Evolutionary conservation across 2,329 filamentous ascomycete species (phyloP).

Genomic region (Achaetomium macrosporum): DNA sequence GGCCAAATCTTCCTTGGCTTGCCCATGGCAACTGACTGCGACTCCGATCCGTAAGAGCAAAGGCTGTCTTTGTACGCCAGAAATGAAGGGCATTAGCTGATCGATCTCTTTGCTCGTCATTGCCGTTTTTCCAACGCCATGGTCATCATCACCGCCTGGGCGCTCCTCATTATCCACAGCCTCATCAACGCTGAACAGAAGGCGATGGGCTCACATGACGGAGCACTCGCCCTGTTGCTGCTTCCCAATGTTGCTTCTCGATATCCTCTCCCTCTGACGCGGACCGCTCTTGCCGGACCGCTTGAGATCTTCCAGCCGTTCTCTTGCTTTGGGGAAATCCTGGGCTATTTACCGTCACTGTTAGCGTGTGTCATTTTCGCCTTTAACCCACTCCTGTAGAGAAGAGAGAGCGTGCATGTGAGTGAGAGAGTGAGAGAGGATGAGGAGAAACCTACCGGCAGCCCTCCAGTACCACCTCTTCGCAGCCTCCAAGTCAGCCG

Average conservation of each 20-base stretch:
- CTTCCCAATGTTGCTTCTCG: conserved; percentile 72
- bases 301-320: conserved; percentile 88
- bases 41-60: too few relatives aligned
- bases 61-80: too few relatives aligned
- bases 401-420: conserved; percentile 42
- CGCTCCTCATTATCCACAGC: too few relatives aligned
- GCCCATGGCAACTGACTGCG: too few relatives aligned
- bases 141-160: not conserved
- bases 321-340: conserved; percentile 87
- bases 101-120: not conserved
- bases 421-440: conserved; percentile 29
- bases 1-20: too few relatives aligned
- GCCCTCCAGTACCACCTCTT: conserved; percentile 98
- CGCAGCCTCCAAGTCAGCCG: conserved; percentile 84
- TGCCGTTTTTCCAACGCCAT: not conserved
- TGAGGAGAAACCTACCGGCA: conserved; percentile 80
- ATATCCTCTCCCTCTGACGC: conserved; percentile 72
- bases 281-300: conserved; percentile 65
- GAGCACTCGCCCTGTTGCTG: conserved; percentile 85
- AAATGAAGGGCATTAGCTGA: too few relatives aligned
- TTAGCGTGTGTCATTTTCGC: conserved; percentile 4
- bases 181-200: not conserved
- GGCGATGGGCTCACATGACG: conserved; percentile 59
- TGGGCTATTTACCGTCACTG: conserved; percentile 57
- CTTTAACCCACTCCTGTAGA: conserved; percentile 26